phyloP scores from a whole-genome alignment of 441 rosid species.

The Populus hybrid region DNA sequence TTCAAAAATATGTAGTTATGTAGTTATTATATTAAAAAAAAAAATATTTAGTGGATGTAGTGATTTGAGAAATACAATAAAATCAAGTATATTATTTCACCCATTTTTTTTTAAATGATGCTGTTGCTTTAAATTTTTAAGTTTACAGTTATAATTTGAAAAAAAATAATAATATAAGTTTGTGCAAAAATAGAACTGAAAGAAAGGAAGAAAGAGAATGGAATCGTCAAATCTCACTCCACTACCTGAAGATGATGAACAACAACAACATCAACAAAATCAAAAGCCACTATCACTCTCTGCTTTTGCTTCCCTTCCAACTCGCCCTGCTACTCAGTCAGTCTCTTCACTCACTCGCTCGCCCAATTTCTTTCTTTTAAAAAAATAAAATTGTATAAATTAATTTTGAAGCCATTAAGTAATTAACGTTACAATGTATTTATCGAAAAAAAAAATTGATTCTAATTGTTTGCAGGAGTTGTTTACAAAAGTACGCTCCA shows the following conservation, averaged over 20 bases:
- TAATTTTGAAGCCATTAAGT: background rate
- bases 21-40: too few species aligned
- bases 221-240: conserved; percentile 33
- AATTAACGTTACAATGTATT: background rate
- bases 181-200: background rate
- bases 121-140: too few species aligned
- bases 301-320: conserved; percentile 42
- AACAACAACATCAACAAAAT: background rate
- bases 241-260: conserved; percentile 36
- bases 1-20: too few species aligned
- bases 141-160: too few species aligned
- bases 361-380: too few species aligned
- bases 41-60: too few species aligned
- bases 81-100: too few species aligned
- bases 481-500: conserved; percentile 57
- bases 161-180: background rate
- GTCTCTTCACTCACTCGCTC: background rate
- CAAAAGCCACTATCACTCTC: conserved; percentile 17
- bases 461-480: conserved; percentile 40
- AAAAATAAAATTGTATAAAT: background rate
- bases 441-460: too few species aligned
- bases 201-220: conserved; percentile 15
- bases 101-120: background rate
- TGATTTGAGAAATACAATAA: too few species aligned
- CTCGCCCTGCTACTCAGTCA: conserved; percentile 43